Base-by-base conservation (phyloP, 2,329 filamentous ascomycete species). In the Penicillium sp. region DNA sequence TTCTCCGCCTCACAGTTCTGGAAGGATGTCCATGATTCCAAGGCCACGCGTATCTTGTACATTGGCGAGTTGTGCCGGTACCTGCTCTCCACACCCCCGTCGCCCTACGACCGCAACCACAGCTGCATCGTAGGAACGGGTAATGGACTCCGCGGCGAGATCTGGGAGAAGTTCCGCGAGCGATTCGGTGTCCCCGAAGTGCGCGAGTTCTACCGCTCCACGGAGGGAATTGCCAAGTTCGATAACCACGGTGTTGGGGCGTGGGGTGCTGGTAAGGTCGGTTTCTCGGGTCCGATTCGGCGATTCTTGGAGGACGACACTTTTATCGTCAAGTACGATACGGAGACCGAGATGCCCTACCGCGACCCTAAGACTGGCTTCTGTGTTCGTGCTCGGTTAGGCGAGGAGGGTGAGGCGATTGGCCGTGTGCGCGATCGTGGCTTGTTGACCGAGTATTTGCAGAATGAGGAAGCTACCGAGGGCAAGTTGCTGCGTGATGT, bases 41-140 rank as follows among this genome's bases (percentile, higher is more conserved):
- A 69, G 22, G 77, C 79, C 3, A 81, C 77, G 1, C 70, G 77
- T 1, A 77, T 81, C 19, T 60, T 81, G 3, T 81, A 77, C 52
- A 80, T 83, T 18, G 81, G 81, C 33, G 81, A 83, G 64, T 67
- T 82, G 6, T 81, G 78, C 58, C 73, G 81, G 6, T 83, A 83
- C 58, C 73, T 83, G 1, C 70, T 83, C 10, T 73, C 77, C 19
- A 74, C 77, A 0, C 76, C 79, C 0, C 74, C 78, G 0, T 77
- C 77, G 0, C 77, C 77, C 0, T 79, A 79, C 27, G 81, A 83
- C 60, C 69, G 69, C 13, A 68, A 73, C 19, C 81, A 83, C 63
- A 68, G 72, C 4, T 78, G 78, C 58, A 78, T 77, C 22, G 74
- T 79, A 1, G 79, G 78, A 3, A 66, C 67, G n/a, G 81, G 81